Percentiles rank a stretch among this genome's conserved stretches.
These are phyloP conservation scores for Glonium stellatum DNA, from an alignment of 495 filamentous ascomycete genomes.

Conservation along the genomic window DNA sequence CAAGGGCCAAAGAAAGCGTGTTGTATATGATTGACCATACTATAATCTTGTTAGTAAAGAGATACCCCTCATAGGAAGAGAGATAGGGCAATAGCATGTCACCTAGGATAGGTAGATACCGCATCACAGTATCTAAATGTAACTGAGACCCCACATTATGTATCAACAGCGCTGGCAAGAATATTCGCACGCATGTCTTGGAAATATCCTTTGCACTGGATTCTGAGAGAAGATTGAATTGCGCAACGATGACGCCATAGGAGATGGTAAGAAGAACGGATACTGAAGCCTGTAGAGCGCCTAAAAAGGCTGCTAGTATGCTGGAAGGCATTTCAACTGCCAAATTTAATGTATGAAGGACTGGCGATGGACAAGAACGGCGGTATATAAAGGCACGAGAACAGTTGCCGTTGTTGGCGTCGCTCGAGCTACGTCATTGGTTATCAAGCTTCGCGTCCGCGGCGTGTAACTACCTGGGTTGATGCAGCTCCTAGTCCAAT, in stretches of 20 bases:
- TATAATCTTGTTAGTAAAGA: slow-evolving; percentile 16
- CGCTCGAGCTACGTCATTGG: too few relatives aligned
- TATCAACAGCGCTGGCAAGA: slow-evolving; percentile 65
- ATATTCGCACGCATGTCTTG: slow-evolving; percentile 60
- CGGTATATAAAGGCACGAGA: too few relatives aligned
- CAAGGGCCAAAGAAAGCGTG: slow-evolving; percentile 48
- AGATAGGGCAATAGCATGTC: not conserved
- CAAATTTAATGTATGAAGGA: too few relatives aligned
- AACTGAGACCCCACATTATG: slow-evolving; percentile 61
- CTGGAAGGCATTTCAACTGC: too few relatives aligned
- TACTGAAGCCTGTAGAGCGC: slow-evolving; percentile 62
- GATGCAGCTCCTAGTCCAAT: too few relatives aligned
- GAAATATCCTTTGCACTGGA: slow-evolving; percentile 56
- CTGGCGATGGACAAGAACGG: too few relatives aligned
- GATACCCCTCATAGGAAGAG: not conserved
- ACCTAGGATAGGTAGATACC: slow-evolving; percentile 53
- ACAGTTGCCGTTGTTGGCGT: too few relatives aligned
- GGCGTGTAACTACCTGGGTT: too few relatives aligned
- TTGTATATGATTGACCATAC: slow-evolving; percentile 57
- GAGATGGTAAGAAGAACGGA: slow-evolving; percentile 63
- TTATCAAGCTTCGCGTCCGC: too few relatives aligned
- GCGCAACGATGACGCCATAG: slow-evolving; percentile 55
- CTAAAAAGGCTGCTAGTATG: slow-evolving; percentile 36
- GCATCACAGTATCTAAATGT: slow-evolving; percentile 45
- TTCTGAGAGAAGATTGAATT: slow-evolving; percentile 51